Conservation (phyloP, 2,329 filamentous ascomycete genomes). For the Aspergillus felis region DNA sequence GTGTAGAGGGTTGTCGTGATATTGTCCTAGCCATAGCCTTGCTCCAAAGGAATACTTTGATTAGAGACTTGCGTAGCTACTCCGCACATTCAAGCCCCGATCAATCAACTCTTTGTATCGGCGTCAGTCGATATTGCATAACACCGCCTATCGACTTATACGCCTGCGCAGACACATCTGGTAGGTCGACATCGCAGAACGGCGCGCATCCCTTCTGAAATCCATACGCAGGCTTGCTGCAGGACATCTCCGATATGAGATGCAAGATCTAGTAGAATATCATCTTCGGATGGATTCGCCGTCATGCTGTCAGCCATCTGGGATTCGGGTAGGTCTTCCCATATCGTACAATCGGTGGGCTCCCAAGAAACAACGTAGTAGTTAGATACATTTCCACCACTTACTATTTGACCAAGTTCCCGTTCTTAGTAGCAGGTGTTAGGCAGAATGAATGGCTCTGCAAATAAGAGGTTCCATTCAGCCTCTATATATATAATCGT, state of each 20-base stretch:
- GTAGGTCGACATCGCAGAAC: too few species aligned
- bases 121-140: neutral
- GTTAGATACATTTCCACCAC: neutral
- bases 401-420: too few species aligned
- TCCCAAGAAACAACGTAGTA: neutral
- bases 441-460: too few species aligned
- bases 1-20: too few species aligned
- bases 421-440: too few species aligned
- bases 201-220: neutral
- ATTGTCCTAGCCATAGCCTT: neutral
- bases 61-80: neutral
- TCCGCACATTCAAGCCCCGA: neutral
- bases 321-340: neutral
- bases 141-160: too few species aligned
- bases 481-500: too few species aligned
- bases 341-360: neutral
- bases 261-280: too few species aligned
- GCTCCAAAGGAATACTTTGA: neutral
- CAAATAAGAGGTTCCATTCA: too few species aligned
- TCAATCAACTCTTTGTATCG: neutral
- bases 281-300: too few species aligned
- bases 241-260: neutral
- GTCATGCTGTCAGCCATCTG: neutral
- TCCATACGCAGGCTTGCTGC: neutral
- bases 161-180: too few species aligned